These are phyloP conservation scores for Cerioporus squamosus DNA, from an alignment of 1,284 basidiomycete genomes.

Conservation along the genomic window DNA sequence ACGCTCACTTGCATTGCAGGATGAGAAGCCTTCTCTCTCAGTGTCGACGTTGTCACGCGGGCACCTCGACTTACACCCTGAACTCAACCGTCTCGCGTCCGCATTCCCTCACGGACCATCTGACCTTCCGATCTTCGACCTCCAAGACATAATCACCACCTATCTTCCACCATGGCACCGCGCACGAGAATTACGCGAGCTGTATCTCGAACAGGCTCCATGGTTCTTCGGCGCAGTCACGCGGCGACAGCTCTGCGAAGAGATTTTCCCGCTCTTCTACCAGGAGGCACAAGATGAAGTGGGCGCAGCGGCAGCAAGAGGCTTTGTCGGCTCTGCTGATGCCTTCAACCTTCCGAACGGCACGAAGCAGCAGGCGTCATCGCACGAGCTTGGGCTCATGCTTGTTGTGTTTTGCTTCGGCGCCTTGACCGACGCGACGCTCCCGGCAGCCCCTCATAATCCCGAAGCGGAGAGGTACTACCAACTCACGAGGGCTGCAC, in stretches of 20 bases:
- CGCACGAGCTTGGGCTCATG: constrained; percentile 61
- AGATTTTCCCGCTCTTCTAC: constrained; percentile 71
- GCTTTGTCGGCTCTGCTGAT: constrained; percentile 16
- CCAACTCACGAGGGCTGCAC: constrained; percentile 61
- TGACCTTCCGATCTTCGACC: constrained; percentile 33
- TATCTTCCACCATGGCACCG: constrained; percentile 64
- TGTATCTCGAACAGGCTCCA: constrained; percentile 73
- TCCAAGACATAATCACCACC: constrained; percentile 48
- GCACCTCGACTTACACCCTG: constrained; percentile 26
- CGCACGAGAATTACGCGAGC: constrained; percentile 55
- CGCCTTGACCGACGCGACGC: constrained; percentile 61
- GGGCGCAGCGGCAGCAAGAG: background rate
- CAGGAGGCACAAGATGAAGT: constrained; percentile 36
- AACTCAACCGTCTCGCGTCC: constrained; percentile 49
- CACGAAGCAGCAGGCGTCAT: constrained; percentile 26
- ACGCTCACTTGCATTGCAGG: constrained; percentile 9
- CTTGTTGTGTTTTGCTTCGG: constrained; percentile 65
- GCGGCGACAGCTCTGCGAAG: constrained; percentile 60
- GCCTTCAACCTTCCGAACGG: constrained; percentile 25
- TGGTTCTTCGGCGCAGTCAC: constrained; percentile 79
- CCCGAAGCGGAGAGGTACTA: constrained; percentile 63
- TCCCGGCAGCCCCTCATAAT: constrained; percentile 58
- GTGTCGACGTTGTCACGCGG: constrained; percentile 6
- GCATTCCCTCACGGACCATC: constrained; percentile 55
- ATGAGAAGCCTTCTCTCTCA: constrained; percentile 20